Conservation (phyloP, 2,329 filamentous ascomycete genomes). For the Coccinonectria pachysandricola region DNA sequence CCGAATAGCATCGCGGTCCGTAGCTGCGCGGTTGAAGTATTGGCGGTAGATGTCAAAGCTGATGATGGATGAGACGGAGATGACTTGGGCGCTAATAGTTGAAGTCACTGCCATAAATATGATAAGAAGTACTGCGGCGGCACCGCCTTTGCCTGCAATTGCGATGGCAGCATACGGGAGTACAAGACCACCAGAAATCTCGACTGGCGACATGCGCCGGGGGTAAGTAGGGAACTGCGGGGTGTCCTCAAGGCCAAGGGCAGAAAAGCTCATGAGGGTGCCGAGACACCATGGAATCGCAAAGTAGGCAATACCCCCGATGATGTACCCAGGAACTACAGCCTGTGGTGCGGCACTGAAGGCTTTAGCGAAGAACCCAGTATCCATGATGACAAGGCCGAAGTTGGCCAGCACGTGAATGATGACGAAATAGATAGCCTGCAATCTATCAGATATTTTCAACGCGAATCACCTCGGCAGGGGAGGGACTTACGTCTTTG, state of each 20-base stretch:
- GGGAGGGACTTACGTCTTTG: constrained; percentile 25
- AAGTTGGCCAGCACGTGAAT: constrained; percentile 39
- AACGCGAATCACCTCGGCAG: accelerated
- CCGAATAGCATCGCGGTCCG: constrained; percentile 38
- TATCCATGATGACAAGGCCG: constrained; percentile 44
- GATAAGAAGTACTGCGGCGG: constrained; percentile 55
- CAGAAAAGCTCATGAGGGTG: constrained; percentile 38
- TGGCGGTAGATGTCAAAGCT: constrained; percentile 43
- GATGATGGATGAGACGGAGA: constrained; percentile 43
- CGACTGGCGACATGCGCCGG: constrained; percentile 42
- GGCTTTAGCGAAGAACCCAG: constrained; percentile 42
- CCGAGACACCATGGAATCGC: constrained; percentile 43
- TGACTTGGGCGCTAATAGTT: constrained; percentile 40
- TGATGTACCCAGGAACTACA: constrained; percentile 40
- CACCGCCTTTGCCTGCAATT: constrained; percentile 59
- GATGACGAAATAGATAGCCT: constrained; percentile 40
- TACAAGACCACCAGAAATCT: constrained; percentile 59
- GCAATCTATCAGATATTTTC: neutral
- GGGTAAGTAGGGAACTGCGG: constrained; percentile 45
- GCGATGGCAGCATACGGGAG: constrained; percentile 61
- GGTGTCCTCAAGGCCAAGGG: constrained; percentile 35
- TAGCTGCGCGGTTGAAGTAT: constrained; percentile 36
- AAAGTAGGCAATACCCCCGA: constrained; percentile 44
- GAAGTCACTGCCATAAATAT: constrained; percentile 70
- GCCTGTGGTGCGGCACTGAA: constrained; percentile 36